These are phyloP conservation scores for Ocimum tenuiflorum DNA, from an alignment of 257 asterid species.

Conservation along the genomic window DNA sequence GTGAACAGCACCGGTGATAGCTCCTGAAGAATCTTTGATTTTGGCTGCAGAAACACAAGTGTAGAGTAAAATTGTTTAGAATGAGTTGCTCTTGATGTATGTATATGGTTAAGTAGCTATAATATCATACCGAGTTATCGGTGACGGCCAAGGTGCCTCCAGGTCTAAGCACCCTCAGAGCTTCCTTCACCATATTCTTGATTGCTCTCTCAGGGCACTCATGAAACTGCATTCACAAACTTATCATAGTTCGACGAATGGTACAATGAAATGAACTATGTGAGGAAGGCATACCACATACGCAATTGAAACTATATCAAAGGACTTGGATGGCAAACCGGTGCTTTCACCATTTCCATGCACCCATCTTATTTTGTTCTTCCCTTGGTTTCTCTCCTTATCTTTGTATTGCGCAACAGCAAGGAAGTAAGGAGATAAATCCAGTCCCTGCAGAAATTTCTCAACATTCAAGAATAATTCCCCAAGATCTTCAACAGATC, in stretches of 20 bases:
- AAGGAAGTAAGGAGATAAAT: conserved; percentile 81
- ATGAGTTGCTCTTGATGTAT: neutral
- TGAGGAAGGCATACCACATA: conserved; percentile 56
- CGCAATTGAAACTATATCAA: conserved; percentile 80
- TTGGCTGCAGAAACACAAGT: conserved; percentile 59
- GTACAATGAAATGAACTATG: neutral
- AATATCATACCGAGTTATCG: conserved; percentile 63
- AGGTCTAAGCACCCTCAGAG: conserved; percentile 70
- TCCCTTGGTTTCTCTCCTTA: conserved; percentile 35
- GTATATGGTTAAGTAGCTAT: neutral
- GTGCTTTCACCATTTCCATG: conserved; percentile 89
- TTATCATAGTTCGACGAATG: neutral
- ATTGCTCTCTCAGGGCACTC: conserved; percentile 94
- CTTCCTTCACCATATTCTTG: conserved; percentile 61
- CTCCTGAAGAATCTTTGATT: conserved; percentile 96
- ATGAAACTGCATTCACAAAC: conserved; percentile 53
- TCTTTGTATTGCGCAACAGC: conserved; percentile 82
- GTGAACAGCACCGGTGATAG: conserved; percentile 81
- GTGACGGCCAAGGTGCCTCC: conserved; percentile 90
- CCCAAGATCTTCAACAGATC: neutral
- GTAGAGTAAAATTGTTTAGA: neutral
- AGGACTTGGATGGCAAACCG: conserved; percentile 75
- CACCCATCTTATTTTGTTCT: conserved; percentile 50
- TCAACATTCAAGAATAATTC: neutral
- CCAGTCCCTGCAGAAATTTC: conserved; percentile 59